Conservation (phyloP, 108 stramenopile species). For the Licmophora abbreviata region DNA sequence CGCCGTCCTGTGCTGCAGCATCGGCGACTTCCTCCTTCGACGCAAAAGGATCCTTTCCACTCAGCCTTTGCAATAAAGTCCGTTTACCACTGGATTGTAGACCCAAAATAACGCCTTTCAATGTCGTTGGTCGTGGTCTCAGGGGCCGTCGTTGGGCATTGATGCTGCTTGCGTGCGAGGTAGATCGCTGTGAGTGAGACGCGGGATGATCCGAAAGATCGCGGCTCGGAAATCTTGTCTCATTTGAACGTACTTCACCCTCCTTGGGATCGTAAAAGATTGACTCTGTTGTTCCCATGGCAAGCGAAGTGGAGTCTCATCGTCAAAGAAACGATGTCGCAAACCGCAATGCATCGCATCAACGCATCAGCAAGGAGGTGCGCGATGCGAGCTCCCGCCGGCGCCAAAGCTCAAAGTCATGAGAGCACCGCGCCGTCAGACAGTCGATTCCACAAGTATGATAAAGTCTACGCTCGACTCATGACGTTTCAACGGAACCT, state of each 20-base stretch:
- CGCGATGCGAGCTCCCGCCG: too few species aligned
- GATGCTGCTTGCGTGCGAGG: background rate
- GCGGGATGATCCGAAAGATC: background rate
- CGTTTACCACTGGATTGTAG: slow-evolving; percentile 37
- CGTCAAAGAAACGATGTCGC: too few species aligned
- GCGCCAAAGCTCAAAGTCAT: too few species aligned
- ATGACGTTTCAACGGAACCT: too few species aligned
- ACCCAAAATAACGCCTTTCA: slow-evolving; percentile 32
- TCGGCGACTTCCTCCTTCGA: background rate
- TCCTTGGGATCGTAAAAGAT: slow-evolving; percentile 5
- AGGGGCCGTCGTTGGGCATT: background rate
- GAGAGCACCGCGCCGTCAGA: too few species aligned
- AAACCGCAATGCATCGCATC: too few species aligned
- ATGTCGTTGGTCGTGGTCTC: background rate
- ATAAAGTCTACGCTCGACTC: too few species aligned
- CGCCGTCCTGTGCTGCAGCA: background rate
- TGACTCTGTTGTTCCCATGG: slow-evolving; percentile 8
- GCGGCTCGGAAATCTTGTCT: background rate
- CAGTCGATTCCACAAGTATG: too few species aligned
- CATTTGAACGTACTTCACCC: too few species aligned
- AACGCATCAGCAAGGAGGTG: too few species aligned
- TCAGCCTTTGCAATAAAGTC: slow-evolving; percentile 30
- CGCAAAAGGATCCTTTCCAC: slow-evolving; percentile 43
- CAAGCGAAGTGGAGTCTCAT: too few species aligned
- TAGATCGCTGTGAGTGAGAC: background rate